A percentile compares a stretch with the other conserved stretches of the same genome.
Conservation (phyloP, 139 green algal genomes). For the Picochlorum sp. region DNA sequence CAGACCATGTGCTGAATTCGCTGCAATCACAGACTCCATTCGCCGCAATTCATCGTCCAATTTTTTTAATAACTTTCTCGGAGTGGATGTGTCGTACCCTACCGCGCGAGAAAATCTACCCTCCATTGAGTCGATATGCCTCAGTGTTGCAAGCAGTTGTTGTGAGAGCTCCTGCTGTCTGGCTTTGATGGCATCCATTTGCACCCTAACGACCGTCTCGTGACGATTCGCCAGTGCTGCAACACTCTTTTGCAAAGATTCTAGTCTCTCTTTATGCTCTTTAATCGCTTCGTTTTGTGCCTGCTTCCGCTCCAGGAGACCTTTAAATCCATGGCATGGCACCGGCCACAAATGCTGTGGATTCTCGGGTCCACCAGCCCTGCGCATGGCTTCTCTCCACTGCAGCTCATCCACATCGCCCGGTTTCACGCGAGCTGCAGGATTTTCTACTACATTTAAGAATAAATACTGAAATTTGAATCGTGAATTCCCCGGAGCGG, state of each 20-base stretch:
- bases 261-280: slow-evolving; percentile 34
- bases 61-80: slow-evolving; percentile 5
- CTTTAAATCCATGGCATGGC: slow-evolving; percentile 49
- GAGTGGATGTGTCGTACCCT: slow-evolving; percentile 8
- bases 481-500: slow-evolving; percentile 12
- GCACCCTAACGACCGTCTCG: slow-evolving; percentile 18
- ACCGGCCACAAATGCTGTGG: slow-evolving; percentile 63
- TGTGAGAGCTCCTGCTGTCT: slow-evolving; percentile 25
- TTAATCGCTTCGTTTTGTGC: slow-evolving; percentile 33
- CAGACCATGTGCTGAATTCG: slow-evolving; percentile 10
- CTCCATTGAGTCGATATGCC: slow-evolving; percentile 36
- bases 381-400: slow-evolving; percentile 59
- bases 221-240: slow-evolving; percentile 24
- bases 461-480: slow-evolving; percentile 65
- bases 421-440: slow-evolving; percentile 49
- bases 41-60: slow-evolving; percentile 14
- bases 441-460: slow-evolving; percentile 56
- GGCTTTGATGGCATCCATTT: slow-evolving; percentile 22
- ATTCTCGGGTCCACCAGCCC: slow-evolving; percentile 50
- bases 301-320: slow-evolving; percentile 42
- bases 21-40: slow-evolving; percentile 23
- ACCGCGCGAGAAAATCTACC: slow-evolving; percentile 33
- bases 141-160: slow-evolving; percentile 20
- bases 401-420: slow-evolving; percentile 54
- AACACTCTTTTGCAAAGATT: slow-evolving; percentile 15